These are phyloP conservation scores for Leccinum pachyderme DNA, from an alignment of 1,284 basidiomycete species.

Conservation along the genomic window DNA sequence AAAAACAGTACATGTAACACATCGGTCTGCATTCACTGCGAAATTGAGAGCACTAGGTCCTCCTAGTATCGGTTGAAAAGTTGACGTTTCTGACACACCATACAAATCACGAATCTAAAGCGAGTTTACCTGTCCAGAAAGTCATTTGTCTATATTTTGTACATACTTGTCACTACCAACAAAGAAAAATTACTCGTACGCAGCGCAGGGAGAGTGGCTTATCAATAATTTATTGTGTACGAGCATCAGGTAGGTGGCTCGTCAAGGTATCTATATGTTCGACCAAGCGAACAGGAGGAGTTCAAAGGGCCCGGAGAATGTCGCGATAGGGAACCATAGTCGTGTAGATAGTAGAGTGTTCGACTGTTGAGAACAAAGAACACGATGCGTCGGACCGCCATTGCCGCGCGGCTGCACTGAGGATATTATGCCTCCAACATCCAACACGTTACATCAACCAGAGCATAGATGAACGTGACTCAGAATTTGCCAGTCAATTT, in stretches of 20 bases:
- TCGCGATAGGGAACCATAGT: background rate
- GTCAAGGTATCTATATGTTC: background rate
- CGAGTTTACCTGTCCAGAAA: background rate
- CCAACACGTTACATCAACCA: background rate
- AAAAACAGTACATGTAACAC: background rate
- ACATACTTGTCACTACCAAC: background rate
- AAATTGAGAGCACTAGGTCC: no score
- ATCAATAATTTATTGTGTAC: background rate
- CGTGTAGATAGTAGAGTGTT: background rate
- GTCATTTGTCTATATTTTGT: background rate
- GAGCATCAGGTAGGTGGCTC: background rate
- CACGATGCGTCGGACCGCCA: background rate
- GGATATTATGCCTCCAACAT: background rate
- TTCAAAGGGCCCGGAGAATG: background rate
- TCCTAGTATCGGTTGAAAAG: background rate
- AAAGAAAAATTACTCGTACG: background rate
- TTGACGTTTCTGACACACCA: background rate
- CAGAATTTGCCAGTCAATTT: conserved; percentile 29
- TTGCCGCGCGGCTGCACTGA: background rate
- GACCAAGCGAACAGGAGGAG: background rate
- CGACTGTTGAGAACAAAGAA: background rate
- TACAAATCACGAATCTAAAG: background rate
- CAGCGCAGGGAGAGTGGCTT: background rate
- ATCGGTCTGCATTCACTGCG: no score
- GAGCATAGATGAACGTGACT: background rate